Conservation (phyloP, 176 grass and related monocot genomes). For the Areca catechu region DNA sequence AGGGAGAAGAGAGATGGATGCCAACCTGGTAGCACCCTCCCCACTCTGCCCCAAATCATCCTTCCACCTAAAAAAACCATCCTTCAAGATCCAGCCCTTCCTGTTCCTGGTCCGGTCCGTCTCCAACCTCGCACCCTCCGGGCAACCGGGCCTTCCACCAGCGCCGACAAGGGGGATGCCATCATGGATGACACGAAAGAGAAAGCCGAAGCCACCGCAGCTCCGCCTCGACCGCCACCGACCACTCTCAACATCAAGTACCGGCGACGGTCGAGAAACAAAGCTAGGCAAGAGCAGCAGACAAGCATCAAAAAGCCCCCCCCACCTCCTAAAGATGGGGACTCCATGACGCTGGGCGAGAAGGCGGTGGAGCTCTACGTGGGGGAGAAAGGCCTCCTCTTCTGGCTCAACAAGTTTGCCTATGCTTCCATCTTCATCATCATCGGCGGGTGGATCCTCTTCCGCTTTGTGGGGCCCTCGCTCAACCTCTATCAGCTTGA, state of each 20-base stretch:
- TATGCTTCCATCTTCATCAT: slow-evolving; percentile 87
- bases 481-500: slow-evolving; percentile 80
- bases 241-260: slow-evolving; percentile 31
- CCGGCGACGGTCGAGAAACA: slow-evolving; percentile 38
- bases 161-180: no score
- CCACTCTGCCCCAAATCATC: no score
- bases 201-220: neutral
- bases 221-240: slow-evolving; percentile 21
- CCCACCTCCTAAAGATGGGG: slow-evolving; percentile 55
- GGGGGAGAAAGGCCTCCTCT: slow-evolving; percentile 82
- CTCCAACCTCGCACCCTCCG: no score
- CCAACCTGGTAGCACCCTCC: no score
- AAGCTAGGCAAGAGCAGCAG: slow-evolving; percentile 18
- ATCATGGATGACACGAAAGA: no score
- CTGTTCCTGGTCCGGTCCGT: no score
- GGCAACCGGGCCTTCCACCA: no score
- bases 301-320: slow-evolving; percentile 6
- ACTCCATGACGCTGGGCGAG: slow-evolving; percentile 64
- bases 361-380: slow-evolving; percentile 77
- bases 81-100: no score
- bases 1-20: no score
- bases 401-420: slow-evolving; percentile 95
- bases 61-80: no score
- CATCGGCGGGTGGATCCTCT: slow-evolving; percentile 71
- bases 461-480: slow-evolving; percentile 81